Evolutionary conservation across 2,329 filamentous ascomycete genomes (phyloP), one percentile per base, ranked within the genome.

Genomic region (Aspergillus fijiensis): DNA sequence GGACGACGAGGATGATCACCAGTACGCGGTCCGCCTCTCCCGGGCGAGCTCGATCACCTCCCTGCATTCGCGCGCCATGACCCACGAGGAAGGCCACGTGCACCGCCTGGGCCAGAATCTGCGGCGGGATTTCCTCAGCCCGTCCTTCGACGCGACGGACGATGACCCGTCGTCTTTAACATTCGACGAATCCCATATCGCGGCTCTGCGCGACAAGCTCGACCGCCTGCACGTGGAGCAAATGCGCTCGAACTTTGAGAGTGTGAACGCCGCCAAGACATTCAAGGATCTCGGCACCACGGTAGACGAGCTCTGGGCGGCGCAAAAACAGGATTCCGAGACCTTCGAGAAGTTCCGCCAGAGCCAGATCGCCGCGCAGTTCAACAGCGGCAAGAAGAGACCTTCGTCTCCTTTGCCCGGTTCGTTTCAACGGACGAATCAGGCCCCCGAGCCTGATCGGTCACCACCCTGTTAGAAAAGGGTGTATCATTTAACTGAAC

Each of bases 1-100:
- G 5, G 76, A 77, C 50, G 75, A 79, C 11, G 77, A 79, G 50
- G 79, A 79, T 49, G 76, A 80, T 25, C 71, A 77, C 25, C 71
- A 77, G 25, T 78, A 76, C 54, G 77, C 74, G 55, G 74, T 80
- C 53, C 73, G 84, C 23, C 78, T 85, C 52, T 84, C 84, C 1
- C 82, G 87, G 31, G 82, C 85, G 63, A 84, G 84, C 66, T 88
- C 85, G 1, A 87, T 89, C 66, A 87, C 89, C n/a, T 88, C 85
- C 2, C 81, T 90, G 10, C 86, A 87, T 49, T 84, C 85, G 3
- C 85, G 85, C 54, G 85, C 85, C 23, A 83, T 89, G 61, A 83
- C 84, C 0, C 82, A 86, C 50, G 88, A 91, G 77, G 88, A 91
- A 82, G 88, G 88, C 33, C 85, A 85, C 33, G 83, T 90, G 66